A percentile compares a stretch with the other conserved stretches of the same genome.
phyloP scores from a whole-genome alignment of 352 stramenopile species.

The Thraustochytrium sp. region DNA sequence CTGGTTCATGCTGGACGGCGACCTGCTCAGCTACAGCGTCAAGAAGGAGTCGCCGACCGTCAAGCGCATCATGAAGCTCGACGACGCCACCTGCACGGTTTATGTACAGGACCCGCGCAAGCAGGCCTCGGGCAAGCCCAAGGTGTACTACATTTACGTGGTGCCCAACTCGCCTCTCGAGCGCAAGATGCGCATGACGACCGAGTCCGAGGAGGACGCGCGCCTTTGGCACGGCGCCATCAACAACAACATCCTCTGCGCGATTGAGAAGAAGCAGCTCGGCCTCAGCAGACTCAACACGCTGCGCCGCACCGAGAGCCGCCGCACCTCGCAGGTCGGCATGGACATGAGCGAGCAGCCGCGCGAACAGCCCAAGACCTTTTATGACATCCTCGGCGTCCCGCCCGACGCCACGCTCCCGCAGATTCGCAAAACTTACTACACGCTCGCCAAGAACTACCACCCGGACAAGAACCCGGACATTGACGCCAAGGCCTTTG shows the following conservation, averaged over 20 bases:
- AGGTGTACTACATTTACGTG: constrained; percentile 3
- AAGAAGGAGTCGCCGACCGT: not conserved
- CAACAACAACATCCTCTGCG: constrained; percentile 36
- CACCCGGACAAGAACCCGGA: constrained; percentile 41
- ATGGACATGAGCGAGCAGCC: constrained; percentile 30
- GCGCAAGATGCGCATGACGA: constrained; percentile 25
- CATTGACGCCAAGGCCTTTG: constrained; percentile 44
- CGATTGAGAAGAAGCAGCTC: not conserved
- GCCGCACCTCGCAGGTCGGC: constrained; percentile 20
- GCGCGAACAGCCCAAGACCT: not conserved
- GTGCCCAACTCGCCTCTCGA: not conserved
- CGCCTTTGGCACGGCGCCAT: constrained; percentile 12
- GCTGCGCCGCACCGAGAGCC: not conserved
- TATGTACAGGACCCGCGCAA: not conserved
- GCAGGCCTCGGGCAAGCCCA: not conserved
- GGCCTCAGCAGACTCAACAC: not conserved
- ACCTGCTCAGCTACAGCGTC: constrained; percentile 1
- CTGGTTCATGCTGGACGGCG: constrained; percentile 24
- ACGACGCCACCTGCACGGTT: not conserved
- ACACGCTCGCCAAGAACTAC: constrained; percentile 11
- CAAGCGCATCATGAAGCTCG: constrained; percentile 4
- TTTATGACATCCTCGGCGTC: constrained; percentile 43
- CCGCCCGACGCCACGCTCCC: not conserved
- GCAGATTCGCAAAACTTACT: constrained; percentile 23
- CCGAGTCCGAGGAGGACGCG: constrained; percentile 29